Evolutionary conservation across 2,329 filamentous ascomycete species (phyloP).

Genomic region (Acarospora socialis): DNA sequence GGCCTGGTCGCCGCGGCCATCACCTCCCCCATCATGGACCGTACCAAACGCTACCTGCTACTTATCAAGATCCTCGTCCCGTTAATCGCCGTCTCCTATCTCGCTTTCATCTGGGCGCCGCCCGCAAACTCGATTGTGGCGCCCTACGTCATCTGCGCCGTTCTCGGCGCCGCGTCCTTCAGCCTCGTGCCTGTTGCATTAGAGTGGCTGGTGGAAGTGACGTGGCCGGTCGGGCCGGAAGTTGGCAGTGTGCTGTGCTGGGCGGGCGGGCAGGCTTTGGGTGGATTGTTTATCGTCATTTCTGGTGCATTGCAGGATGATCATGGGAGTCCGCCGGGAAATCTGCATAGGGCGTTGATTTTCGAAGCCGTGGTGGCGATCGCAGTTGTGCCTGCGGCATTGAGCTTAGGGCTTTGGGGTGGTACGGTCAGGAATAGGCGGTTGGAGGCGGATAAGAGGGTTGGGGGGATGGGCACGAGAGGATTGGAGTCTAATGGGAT

Average conservation of each 20-base stretch:
- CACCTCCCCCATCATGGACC: constrained; percentile 68
- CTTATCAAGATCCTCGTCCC: constrained; percentile 64
- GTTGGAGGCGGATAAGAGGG: constrained; percentile 13
- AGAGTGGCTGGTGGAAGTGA: constrained; percentile 77
- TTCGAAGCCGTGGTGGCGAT: constrained; percentile 11
- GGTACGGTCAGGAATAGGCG: constrained; percentile 20
- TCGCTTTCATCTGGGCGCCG: constrained; percentile 72
- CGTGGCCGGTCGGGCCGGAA: constrained; percentile 75
- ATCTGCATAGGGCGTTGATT: constrained; percentile 13
- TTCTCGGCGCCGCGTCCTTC: constrained; percentile 71
- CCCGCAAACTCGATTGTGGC: constrained; percentile 45
- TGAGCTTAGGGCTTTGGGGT: constrained; percentile 10
- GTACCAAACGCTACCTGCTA: constrained; percentile 62
- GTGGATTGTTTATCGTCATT: constrained; percentile 70
- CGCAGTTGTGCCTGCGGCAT: constrained; percentile 8
- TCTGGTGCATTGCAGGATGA: constrained; percentile 56
- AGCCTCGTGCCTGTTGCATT: constrained; percentile 68
- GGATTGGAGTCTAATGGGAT: too few relatives aligned
- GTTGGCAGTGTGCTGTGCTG: constrained; percentile 73
- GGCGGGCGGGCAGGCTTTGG: constrained; percentile 73
- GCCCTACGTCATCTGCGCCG: constrained; percentile 58
- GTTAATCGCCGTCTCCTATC: constrained; percentile 56
- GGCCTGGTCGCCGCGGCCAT: constrained; percentile 67
- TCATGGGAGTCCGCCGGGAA: constrained; percentile 19
- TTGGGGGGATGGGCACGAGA: neutral